phyloP scores from a whole-genome alignment of 2,329 filamentous ascomycete genomes.

The Didymella arachidicola region DNA sequence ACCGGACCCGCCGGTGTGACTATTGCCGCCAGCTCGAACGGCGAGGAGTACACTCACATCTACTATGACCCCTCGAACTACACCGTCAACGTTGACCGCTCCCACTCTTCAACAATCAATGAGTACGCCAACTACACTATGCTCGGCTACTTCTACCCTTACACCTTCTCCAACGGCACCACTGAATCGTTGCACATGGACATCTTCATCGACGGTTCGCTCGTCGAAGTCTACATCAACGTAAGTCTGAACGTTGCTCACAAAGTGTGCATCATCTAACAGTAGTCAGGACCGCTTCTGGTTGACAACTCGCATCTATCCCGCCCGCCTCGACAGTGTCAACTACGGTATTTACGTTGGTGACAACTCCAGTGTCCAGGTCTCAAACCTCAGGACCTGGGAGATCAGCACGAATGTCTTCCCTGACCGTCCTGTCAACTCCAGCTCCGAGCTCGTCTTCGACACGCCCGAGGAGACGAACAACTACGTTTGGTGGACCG shows the following conservation, averaged over 20 bases:
- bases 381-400: constrained; percentile 52
- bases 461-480: constrained; percentile 55
- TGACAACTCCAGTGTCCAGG: constrained; percentile 46
- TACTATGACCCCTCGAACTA: constrained; percentile 56
- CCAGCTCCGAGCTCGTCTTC: constrained; percentile 52
- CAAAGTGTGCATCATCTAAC: constrained; percentile 10
- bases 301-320: constrained; percentile 57
- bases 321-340: constrained; percentile 53
- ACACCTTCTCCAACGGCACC: constrained; percentile 48
- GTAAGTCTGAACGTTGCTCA: constrained; percentile 25
- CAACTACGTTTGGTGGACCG: constrained; percentile 58
- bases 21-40: constrained; percentile 54
- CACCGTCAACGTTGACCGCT: constrained; percentile 57
- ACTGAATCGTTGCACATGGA: constrained; percentile 54
- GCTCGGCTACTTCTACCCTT: constrained; percentile 57
- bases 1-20: constrained; percentile 54
- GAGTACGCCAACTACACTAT: constrained; percentile 56
- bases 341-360: constrained; percentile 55
- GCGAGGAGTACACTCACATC: constrained; percentile 56
- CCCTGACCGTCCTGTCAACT: constrained; percentile 53
- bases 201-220: constrained; percentile 58
- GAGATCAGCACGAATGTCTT: constrained; percentile 51
- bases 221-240: constrained; percentile 59
- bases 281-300: constrained; percentile 47
- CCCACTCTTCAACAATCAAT: constrained; percentile 52